These are phyloP conservation scores for Oryza glaberrima DNA, from an alignment of 176 grass and related monocot species.

Conservation along the genomic window DNA sequence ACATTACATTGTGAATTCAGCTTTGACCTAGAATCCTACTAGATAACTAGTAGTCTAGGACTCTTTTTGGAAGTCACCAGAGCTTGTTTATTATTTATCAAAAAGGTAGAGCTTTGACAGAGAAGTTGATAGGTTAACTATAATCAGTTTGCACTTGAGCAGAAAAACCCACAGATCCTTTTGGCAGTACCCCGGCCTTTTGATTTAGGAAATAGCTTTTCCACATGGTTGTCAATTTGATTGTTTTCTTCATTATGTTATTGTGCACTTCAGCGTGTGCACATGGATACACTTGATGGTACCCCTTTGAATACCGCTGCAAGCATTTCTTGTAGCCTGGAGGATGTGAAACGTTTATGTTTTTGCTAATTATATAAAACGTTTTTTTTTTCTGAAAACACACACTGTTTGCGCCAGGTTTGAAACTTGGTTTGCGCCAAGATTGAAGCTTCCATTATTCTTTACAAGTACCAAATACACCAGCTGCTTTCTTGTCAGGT, in stretches of 20 bases:
- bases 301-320: conserved; percentile 18
- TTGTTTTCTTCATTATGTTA: too few relatives aligned
- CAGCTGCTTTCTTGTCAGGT: background rate
- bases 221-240: background rate
- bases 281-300: too few relatives aligned
- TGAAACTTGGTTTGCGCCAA: conserved; percentile 11
- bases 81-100: conserved; percentile 12
- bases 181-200: conserved; percentile 20
- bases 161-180: conserved; percentile 7
- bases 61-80: conserved; percentile 14
- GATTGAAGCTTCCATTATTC: background rate
- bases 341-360: background rate
- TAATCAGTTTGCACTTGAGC: conserved; percentile 25
- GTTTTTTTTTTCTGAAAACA: background rate
- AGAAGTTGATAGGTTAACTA: conserved; percentile 21
- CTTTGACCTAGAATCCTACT: background rate
- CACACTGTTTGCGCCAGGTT: conserved; percentile 6
- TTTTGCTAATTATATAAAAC: background rate
- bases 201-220: conserved; percentile 18
- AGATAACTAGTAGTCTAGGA: background rate
- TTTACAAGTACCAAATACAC: conserved; percentile 6
- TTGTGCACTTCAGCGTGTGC: too few relatives aligned
- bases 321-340: conserved; percentile 5
- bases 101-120: background rate
- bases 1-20: background rate